Evolutionary conservation across 176 grass and related monocot species (phyloP).

Genomic region (Triticum dicoccoides): DNA sequence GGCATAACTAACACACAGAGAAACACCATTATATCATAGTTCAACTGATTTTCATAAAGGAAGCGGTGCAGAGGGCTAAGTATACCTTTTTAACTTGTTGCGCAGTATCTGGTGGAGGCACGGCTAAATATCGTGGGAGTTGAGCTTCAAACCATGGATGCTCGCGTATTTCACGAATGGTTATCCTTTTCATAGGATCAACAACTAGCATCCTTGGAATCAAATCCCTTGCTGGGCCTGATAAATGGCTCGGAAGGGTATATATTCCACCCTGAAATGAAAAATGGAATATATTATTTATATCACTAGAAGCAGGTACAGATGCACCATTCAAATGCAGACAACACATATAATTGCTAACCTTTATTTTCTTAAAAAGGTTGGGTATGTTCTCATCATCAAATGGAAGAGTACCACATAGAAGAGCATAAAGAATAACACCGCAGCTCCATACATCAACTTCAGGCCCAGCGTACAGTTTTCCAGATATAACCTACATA

Average conservation of each 20-base stretch:
- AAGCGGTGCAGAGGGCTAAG: neutral
- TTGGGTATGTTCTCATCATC: slow-evolving; percentile 82
- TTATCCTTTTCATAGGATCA: slow-evolving; percentile 76
- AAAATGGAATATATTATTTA: neutral
- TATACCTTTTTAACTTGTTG: slow-evolving; percentile 71
- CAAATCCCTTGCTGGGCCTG: slow-evolving; percentile 60
- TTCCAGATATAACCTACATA: slow-evolving; percentile 68
- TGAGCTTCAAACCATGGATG: slow-evolving; percentile 66
- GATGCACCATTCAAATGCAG: neutral
- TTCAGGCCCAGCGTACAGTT: slow-evolving; percentile 72
- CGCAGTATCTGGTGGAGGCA: slow-evolving; percentile 63
- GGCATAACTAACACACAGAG: neutral
- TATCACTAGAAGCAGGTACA: slow-evolving; percentile 9
- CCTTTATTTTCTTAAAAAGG: slow-evolving; percentile 85
- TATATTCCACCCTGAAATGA: slow-evolving; percentile 59
- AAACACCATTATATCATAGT: neutral
- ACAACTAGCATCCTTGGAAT: slow-evolving; percentile 76
- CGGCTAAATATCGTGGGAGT: slow-evolving; percentile 63
- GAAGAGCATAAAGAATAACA: slow-evolving; percentile 79
- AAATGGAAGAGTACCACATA: slow-evolving; percentile 76
- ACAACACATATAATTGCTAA: slow-evolving; percentile 18
- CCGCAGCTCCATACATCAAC: slow-evolving; percentile 81
- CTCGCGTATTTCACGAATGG: slow-evolving; percentile 62
- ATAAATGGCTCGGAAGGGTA: slow-evolving; percentile 73
- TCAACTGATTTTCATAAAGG: neutral